These are phyloP conservation scores for Ambrosia hybrid DNA, from an alignment of 140 eudicot species.

Conservation along the genomic window DNA sequence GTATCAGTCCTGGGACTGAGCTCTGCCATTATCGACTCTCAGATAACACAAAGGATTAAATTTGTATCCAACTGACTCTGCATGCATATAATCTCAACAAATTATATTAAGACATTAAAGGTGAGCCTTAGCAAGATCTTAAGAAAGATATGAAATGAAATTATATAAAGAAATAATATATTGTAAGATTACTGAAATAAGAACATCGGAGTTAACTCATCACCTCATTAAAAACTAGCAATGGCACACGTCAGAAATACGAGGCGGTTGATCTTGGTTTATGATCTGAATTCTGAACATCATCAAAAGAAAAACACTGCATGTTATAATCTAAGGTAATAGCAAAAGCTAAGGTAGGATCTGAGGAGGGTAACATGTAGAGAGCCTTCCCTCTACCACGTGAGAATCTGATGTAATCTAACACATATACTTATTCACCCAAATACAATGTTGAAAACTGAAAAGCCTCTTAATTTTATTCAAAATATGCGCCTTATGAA, in stretches of 20 bases:
- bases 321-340: no score
- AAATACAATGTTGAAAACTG: not conserved
- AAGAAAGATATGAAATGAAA: not conserved
- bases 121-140: not conserved
- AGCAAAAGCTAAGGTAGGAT: no score
- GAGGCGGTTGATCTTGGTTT: slow-evolving; percentile 30
- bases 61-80: slow-evolving; percentile 36
- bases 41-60: slow-evolving; percentile 19
- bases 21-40: slow-evolving; percentile 64
- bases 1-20: slow-evolving; percentile 85
- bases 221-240: slow-evolving; percentile 41
- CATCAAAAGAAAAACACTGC: slow-evolving; percentile 2
- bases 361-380: no score
- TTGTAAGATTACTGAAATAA: not conserved
- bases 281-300: slow-evolving; percentile 23
- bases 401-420: slow-evolving; percentile 8
- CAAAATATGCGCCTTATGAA: not conserved
- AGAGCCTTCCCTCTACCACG: no score
- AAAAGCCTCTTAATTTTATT: not conserved
- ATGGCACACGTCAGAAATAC: slow-evolving; percentile 29
- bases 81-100: slow-evolving; percentile 12
- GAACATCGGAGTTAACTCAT: not conserved
- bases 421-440: not conserved
- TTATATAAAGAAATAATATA: not conserved
- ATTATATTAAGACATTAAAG: not conserved